Conservation (phyloP, 495 filamentous ascomycete genomes). For the Parmelia sp. region DNA sequence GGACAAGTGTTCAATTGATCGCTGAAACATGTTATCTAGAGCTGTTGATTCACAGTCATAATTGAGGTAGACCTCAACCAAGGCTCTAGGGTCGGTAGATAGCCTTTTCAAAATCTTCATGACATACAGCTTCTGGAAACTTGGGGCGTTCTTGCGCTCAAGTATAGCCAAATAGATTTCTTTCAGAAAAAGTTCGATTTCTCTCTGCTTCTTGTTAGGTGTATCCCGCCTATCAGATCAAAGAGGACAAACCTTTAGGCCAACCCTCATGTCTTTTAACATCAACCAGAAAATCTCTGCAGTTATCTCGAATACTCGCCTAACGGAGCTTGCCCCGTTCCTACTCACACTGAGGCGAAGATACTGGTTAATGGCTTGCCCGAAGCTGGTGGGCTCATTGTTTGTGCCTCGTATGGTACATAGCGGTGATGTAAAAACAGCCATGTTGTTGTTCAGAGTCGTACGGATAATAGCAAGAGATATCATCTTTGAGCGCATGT, state of each 20-base stretch:
- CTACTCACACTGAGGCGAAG: slow-evolving; percentile 88
- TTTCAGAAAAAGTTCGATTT: slow-evolving; percentile 95
- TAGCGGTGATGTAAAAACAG: slow-evolving; percentile 79
- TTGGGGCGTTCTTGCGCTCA: slow-evolving; percentile 76
- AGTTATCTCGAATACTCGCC: slow-evolving; percentile 86
- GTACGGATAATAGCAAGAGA: slow-evolving; percentile 92
- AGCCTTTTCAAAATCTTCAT: slow-evolving; percentile 78
- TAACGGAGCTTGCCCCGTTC: slow-evolving; percentile 89
- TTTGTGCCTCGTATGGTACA: slow-evolving; percentile 84
- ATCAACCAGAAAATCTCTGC: slow-evolving; percentile 98
- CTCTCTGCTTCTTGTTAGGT: slow-evolving; percentile 58
- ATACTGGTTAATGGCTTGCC: slow-evolving; percentile 95
- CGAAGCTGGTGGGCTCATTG: slow-evolving; percentile 78
- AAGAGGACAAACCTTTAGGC: slow-evolving; percentile 65
- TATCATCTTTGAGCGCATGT: slow-evolving; percentile 94
- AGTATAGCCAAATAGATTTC: slow-evolving; percentile 95
- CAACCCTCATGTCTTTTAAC: slow-evolving; percentile 84
- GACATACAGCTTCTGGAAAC: slow-evolving; percentile 87
- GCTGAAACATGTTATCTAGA: slow-evolving; percentile 94
- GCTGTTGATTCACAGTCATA: slow-evolving; percentile 94
- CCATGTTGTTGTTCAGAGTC: slow-evolving; percentile 82
- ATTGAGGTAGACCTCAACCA: slow-evolving; percentile 97
- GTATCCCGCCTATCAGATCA: not conserved
- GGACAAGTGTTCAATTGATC: slow-evolving; percentile 86
- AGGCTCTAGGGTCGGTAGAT: slow-evolving; percentile 72